Base-by-base conservation (phyloP, 2,329 filamentous ascomycete species). In the Botrytis fragariae region DNA sequence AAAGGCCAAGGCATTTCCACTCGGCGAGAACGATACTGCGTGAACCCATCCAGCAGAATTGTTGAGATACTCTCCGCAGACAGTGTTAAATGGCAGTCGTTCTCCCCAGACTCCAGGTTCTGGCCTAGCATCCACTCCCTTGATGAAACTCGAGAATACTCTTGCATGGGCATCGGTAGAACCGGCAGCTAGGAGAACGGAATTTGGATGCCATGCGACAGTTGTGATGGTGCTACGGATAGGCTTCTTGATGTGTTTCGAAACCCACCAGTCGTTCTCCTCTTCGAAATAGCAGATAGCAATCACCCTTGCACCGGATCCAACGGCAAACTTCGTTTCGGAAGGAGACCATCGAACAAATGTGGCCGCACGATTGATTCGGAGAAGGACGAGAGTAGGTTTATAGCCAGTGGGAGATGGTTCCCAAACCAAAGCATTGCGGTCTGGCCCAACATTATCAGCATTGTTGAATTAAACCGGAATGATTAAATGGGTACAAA, bases 191-290 rank as follows among this genome's bases (percentile, higher is more conserved):
- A 99, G 87, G 45, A 99, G 89, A 25, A 99, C 96, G 16, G 93
- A 97, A 87, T 99, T 99, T 51, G 96, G 96, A 83, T 99, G 96
- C 96, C 96, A 99, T 73, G 92, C 91, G 62, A 99, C 90, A 25
- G 93, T 94, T 72, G 96, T 98, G 79, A 99, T 95, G 73, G 96
- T 99, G 82, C 94, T 97, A 78, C 95, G 93, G 80, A 99, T 97
- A 32, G 96, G 96, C 88, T 98, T 99, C 90, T 98, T 98, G 81
- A 99, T 85, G 84, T 99, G 96, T 87, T 99, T 99, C 54, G 95
- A 98, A 60, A 99, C 95, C 96, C 96, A 99, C 96, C 96, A 99
- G 86, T 99, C 95, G 84, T 99, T 98, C 84, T 99, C 96, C 82
- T 97, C 93, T 82, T 99, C 96, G 79, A 99, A 99, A 86, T 98